phyloP scores from a whole-genome alignment of 495 filamentous ascomycete species.

The Saxophila tyrrhenica region DNA sequence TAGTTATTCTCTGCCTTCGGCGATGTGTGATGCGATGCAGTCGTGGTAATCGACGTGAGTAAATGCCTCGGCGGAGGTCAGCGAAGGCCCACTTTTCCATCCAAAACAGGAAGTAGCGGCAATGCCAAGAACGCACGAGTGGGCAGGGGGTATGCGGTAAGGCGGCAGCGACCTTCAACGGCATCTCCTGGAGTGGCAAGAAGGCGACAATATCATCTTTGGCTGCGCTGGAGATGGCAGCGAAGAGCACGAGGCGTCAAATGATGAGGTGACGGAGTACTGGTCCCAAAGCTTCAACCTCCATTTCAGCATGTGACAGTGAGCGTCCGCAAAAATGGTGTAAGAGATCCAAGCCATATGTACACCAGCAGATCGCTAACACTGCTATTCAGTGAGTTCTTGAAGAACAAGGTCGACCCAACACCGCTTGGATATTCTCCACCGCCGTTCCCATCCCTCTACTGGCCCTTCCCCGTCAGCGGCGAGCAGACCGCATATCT shows the following conservation, averaged over 20 bases:
- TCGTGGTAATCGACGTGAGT: no score
- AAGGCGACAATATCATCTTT: no score
- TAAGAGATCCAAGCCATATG: background rate
- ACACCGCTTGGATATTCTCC: conserved; percentile 56
- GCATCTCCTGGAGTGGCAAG: no score
- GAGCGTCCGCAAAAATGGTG: background rate
- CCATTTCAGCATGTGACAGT: background rate
- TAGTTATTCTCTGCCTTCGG: background rate
- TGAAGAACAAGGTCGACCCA: conserved; percentile 30
- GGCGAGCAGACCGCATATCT: conserved; percentile 50
- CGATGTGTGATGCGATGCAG: no score
- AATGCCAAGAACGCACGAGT: no score
- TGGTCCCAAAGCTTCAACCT: background rate
- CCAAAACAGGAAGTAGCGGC: background rate
- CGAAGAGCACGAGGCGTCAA: no score
- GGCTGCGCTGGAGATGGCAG: no score
- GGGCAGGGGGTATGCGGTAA: no score
- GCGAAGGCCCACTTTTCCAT: background rate
- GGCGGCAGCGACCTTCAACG: no score
- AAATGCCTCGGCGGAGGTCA: no score
- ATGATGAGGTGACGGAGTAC: background rate
- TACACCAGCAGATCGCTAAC: background rate
- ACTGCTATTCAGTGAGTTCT: conserved; percentile 2
- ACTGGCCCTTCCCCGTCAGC: conserved; percentile 54
- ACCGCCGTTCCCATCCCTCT: conserved; percentile 79